Evolutionary conservation across 164 flowering plant genomes (phyloP).

Genomic region (Cinnamomum micranthum): DNA sequence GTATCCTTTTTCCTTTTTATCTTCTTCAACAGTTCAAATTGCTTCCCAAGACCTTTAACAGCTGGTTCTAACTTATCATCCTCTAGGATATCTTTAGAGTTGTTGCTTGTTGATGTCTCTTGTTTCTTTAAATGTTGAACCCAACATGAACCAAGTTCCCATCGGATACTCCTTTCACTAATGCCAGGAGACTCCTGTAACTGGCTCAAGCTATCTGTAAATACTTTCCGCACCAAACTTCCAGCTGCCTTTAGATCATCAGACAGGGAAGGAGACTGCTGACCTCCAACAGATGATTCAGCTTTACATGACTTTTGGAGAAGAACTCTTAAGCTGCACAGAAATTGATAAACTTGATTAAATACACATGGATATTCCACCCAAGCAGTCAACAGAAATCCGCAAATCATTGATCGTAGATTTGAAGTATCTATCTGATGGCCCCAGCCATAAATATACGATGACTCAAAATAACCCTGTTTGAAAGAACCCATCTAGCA

Average conservation of each 20-base stretch:
- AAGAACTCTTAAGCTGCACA: constrained; percentile 71
- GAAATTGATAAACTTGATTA: constrained; percentile 2
- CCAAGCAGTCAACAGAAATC: not conserved
- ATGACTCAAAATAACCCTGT: not conserved
- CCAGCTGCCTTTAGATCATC: constrained; percentile 39
- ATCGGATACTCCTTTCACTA: constrained; percentile 48
- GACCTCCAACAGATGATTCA: constrained; percentile 31
- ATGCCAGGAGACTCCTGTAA: constrained; percentile 31
- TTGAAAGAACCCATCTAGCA: no score
- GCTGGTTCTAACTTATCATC: constrained; percentile 32
- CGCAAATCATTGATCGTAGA: not conserved
- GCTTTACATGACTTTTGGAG: constrained; percentile 42
- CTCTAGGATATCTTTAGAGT: constrained; percentile 22
- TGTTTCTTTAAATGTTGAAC: constrained; percentile 79
- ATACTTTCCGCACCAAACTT: constrained; percentile 35
- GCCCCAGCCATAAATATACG: not conserved
- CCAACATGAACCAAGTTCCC: constrained; percentile 96
- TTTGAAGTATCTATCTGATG: not conserved
- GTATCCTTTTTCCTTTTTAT: constrained; percentile 43
- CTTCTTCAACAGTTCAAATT: constrained; percentile 72
- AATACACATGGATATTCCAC: not conserved
- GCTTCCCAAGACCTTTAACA: constrained; percentile 85
- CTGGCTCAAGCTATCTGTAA: constrained; percentile 54
- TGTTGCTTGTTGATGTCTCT: constrained; percentile 36
- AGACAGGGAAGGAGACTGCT: constrained; percentile 19